Evolutionary conservation across 768 basidiomycete genomes (phyloP).

Genomic region (Cantharellus anzutake): DNA sequence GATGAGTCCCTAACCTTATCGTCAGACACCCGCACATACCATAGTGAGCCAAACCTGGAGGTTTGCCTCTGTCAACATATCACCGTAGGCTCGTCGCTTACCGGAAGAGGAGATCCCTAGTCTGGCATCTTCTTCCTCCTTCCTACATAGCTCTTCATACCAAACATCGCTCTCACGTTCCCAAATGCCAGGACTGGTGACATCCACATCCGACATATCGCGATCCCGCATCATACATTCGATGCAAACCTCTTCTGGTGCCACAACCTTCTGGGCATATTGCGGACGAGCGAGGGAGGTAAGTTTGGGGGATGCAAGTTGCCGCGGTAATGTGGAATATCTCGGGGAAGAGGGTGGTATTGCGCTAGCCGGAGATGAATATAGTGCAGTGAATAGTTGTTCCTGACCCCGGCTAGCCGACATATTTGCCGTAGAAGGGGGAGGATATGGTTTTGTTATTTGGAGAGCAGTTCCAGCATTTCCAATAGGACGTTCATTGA

Average conservation of each 20-base stretch:
- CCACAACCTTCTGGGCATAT: constrained; percentile 2
- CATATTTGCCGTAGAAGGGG: background rate
- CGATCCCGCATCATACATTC: constrained; percentile 98
- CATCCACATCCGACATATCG: constrained; percentile 93
- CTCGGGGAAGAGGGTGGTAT: background rate
- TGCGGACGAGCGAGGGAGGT: background rate
- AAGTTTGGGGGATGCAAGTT: background rate
- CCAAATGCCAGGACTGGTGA: constrained; percentile 74
- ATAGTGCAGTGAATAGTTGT: too few species aligned
- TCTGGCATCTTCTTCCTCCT: constrained; percentile 50
- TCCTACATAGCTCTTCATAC: constrained; percentile 54
- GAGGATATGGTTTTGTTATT: background rate
- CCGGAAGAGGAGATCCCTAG: background rate
- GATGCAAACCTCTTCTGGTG: constrained; percentile 56
- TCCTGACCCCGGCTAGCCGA: too few species aligned
- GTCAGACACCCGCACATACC: constrained; percentile 23
- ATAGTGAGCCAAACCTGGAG: constrained; percentile 62
- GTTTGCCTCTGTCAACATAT: constrained; percentile 55
- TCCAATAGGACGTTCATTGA: background rate
- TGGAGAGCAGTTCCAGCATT: background rate
- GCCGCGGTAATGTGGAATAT: background rate
- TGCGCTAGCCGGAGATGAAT: background rate
- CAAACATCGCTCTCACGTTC: constrained; percentile 71
- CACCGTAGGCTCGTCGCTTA: constrained; percentile 40
- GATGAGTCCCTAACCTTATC: background rate